Evolutionary conservation across 1,284 basidiomycete genomes (phyloP), one percentile per base, ranked within the genome.

Genomic region (Leccinum brunneo-olivaceum): DNA sequence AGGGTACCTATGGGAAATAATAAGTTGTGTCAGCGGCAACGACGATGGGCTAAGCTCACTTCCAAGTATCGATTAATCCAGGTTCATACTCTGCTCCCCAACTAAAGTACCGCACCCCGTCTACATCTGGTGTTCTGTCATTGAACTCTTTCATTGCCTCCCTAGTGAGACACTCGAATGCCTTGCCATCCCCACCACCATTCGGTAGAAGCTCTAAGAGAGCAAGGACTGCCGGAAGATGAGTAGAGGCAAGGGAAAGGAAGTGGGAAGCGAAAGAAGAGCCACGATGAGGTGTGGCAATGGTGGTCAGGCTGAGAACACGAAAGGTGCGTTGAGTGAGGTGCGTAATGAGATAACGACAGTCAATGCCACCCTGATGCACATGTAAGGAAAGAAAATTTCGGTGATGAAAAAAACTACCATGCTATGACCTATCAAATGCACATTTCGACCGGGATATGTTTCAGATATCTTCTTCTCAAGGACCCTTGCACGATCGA

Each of bases 211-310:
- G 65, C 51, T 93, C 85, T 34, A 97, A 76, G 11, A 84, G 66
- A 6, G 74, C 71, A 23, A 84, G 68, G 16, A 85, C 73, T 3
- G 76, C 77, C 11, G 82, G 77, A 65, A 86, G 71, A 41, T 72
- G 66, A 44, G 72, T 72, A 3, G 91, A 85, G 9, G 94, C 71
- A 33, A 90, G 84, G 19, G 81, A 74, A 36, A 98, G 79, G 55
- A 98, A 85, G 61, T 91, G 89, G 62, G 94, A 89, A 2, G 94
- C 94, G 56, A 97, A 96, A 1, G 85, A 73, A n/a, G 90, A 92
- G 15, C 93, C 93, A 37, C 87, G 82, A 55, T 97, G 93, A 4
- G 93, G 93, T 0, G 90, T 88, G 16, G 90, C 83, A 58, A 97
- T 90, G n/a, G 93, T 96, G 3, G 93, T 96, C 33, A 96, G 71